These are phyloP conservation scores for Cystoderma amianthinum DNA, from an alignment of 768 basidiomycete genomes.

Conservation along the genomic window DNA sequence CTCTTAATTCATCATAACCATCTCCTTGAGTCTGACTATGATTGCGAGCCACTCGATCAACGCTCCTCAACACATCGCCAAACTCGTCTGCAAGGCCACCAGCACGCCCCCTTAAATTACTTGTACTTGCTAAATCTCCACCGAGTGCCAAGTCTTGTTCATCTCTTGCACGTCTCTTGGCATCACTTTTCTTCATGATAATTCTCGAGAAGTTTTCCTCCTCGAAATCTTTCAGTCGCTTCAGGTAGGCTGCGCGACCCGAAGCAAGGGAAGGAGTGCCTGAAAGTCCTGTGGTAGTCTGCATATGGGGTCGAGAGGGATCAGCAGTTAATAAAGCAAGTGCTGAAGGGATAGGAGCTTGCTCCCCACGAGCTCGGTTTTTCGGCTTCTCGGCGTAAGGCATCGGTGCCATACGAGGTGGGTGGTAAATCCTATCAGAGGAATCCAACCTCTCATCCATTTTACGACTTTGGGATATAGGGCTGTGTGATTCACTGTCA, in stretches of 20 bases:
- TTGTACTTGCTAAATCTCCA: constrained; percentile 43
- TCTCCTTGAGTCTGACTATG: constrained; percentile 35
- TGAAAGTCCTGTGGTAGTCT: constrained; percentile 70
- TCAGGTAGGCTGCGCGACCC: constrained; percentile 72
- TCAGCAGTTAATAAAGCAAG: constrained; percentile 61
- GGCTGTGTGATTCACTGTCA: constrained; percentile 25
- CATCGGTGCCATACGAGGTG: constrained; percentile 84
- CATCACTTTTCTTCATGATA: constrained; percentile 86
- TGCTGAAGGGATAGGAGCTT: constrained; percentile 55
- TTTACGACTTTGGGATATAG: constrained; percentile 15
- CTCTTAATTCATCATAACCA: constrained; percentile 78
- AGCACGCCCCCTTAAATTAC: constrained; percentile 49
- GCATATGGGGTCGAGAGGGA: constrained; percentile 60
- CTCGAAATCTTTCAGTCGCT: constrained; percentile 82
- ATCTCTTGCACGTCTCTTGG: constrained; percentile 61
- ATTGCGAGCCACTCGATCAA: constrained; percentile 37
- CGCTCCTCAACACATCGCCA: constrained; percentile 64
- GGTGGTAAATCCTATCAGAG: constrained; percentile 61
- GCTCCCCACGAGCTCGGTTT: constrained; percentile 42
- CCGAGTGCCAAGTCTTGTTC: constrained; percentile 88
- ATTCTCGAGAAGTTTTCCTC: constrained; percentile 92
- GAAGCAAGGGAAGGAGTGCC: constrained; percentile 49
- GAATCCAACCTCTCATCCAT: constrained; percentile 2
- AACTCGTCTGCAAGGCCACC: constrained; percentile 84
- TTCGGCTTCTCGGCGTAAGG: constrained; percentile 59